Evolutionary conservation across 2,329 filamentous ascomycete species (phyloP).

Genomic region (Blumeria hordei): DNA sequence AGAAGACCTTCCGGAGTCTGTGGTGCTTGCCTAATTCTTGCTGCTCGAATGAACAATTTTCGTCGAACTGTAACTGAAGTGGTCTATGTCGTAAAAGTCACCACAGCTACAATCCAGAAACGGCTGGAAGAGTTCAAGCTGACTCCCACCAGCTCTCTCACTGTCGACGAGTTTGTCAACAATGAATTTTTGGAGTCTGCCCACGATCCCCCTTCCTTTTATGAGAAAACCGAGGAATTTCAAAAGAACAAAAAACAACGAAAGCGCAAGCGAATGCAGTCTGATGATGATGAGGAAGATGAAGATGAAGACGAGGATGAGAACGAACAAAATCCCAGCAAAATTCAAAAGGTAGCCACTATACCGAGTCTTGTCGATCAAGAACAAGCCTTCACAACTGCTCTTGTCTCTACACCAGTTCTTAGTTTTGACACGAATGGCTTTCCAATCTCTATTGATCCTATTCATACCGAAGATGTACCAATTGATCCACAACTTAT

Average conservation of each 20-base stretch:
- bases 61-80: constrained; percentile 79
- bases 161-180: constrained; percentile 63
- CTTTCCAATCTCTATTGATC: constrained; percentile 35
- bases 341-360: constrained; percentile 1
- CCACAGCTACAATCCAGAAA: constrained; percentile 76
- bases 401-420: constrained; percentile 4
- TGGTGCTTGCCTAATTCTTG: constrained; percentile 81
- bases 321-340: constrained; percentile 8
- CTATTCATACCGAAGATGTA: constrained; percentile 9
- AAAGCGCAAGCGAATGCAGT: constrained; percentile 4
- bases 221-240: constrained; percentile 36
- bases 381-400: background rate
- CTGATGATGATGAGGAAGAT: constrained; percentile 3
- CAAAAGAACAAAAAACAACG: constrained; percentile 23
- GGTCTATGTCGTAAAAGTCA: constrained; percentile 95
- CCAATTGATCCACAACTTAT: constrained; percentile 3
- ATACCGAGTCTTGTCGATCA: background rate
- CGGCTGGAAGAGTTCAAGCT: constrained; percentile 78
- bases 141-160: constrained; percentile 63
- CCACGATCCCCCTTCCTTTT: constrained; percentile 68
- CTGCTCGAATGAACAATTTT: constrained; percentile 95
- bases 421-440: constrained; percentile 38
- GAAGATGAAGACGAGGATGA: constrained; percentile 11
- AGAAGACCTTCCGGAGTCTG: constrained; percentile 83
- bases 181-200: constrained; percentile 46